phyloP scores from a whole-genome alignment of 2,329 filamentous ascomycete species.

The Cercospora janseana region DNA sequence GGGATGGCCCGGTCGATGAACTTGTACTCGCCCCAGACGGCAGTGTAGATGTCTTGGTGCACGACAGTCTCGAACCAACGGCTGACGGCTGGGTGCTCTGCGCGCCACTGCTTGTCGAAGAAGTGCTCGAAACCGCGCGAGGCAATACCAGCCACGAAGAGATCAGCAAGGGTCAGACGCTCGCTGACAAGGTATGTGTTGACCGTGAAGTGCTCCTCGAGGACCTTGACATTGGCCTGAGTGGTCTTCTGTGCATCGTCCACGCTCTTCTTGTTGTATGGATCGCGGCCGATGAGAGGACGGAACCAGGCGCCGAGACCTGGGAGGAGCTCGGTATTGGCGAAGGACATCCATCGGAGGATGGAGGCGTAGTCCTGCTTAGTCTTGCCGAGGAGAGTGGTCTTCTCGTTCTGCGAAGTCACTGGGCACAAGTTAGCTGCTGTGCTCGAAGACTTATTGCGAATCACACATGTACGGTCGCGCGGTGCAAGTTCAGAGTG shows the following conservation, averaged over 20 bases:
- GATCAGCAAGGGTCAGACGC: slow-evolving; percentile 92
- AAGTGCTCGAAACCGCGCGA: slow-evolving; percentile 89
- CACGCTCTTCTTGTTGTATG: slow-evolving; percentile 98
- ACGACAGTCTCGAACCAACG: slow-evolving; percentile 94
- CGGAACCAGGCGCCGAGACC: slow-evolving; percentile 76
- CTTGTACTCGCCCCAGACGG: slow-evolving; percentile 70
- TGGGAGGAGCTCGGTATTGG: slow-evolving; percentile 81
- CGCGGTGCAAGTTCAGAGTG: slow-evolving; percentile 62
- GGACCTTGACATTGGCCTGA: slow-evolving; percentile 65
- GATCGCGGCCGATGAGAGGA: slow-evolving; percentile 74
- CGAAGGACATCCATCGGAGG: slow-evolving; percentile 96
- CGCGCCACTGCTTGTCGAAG: slow-evolving; percentile 87
- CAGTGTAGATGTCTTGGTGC: slow-evolving; percentile 88
- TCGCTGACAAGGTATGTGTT: slow-evolving; percentile 98
- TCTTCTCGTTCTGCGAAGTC: slow-evolving; percentile 99
- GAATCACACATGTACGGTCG: background rate
- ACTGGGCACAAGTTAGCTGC: slow-evolving; percentile 55
- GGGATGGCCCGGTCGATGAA: slow-evolving; percentile 80
- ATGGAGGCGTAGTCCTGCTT: slow-evolving; percentile 99
- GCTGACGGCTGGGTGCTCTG: slow-evolving; percentile 76
- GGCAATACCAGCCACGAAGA: slow-evolving; percentile 77
- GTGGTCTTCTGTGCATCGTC: slow-evolving; percentile 73
- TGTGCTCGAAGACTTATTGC: slow-evolving; percentile 7
- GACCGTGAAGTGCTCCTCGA: slow-evolving; percentile 84
- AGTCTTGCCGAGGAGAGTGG: slow-evolving; percentile 97